phyloP scores from a whole-genome alignment of 2,329 filamentous ascomycete genomes.

The Clarireedia paspali region DNA sequence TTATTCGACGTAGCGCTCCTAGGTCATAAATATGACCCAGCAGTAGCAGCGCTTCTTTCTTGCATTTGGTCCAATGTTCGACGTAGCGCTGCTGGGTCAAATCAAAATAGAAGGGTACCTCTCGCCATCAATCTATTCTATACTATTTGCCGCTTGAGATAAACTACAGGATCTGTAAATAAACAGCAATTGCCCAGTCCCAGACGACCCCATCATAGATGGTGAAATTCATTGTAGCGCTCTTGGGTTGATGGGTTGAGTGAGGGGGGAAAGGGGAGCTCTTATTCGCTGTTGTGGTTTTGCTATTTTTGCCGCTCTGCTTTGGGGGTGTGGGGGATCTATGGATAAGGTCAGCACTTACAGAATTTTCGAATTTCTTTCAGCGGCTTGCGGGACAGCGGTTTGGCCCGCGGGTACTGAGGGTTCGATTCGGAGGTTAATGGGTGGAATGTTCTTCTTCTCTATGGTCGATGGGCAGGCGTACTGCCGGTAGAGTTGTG shows the following conservation, averaged over 20 bases:
- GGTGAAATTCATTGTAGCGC: not conserved
- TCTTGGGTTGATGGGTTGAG: not conserved
- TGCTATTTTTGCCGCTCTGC: not conserved
- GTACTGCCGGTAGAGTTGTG: no score
- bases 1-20: no score
- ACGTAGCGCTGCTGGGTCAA: not conserved
- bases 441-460: no score
- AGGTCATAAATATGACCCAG: no score
- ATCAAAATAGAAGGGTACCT: not conserved
- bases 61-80: not conserved
- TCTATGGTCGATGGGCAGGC: no score
- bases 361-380: not conserved
- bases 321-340: not conserved
- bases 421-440: not conserved
- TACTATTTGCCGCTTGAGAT: no score
- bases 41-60: not conserved
- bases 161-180: no score
- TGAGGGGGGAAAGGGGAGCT: not conserved
- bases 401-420: not conserved
- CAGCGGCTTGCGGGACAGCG: conserved; percentile 1
- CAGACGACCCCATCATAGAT: no score
- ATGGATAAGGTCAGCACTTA: no score
- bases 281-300: not conserved
- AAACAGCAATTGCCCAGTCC: no score
- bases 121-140: not conserved